Percentiles rank a stretch among this genome's conserved stretches.
Conservation (phyloP, 371 early-diverging fungal genomes). For the Cokeromyces recurvatus region DNA sequence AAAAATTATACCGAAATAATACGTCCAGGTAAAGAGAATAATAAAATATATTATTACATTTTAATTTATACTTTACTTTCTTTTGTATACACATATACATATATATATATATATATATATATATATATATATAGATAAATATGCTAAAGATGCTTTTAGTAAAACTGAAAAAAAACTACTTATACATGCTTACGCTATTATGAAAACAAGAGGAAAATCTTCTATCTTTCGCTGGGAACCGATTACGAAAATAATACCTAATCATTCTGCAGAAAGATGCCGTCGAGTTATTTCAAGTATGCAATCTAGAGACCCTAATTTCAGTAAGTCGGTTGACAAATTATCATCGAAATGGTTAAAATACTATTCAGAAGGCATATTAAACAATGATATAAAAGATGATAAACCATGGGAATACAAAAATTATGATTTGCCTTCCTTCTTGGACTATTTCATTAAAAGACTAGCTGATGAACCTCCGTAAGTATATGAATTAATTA, state of each 20-base stretch:
- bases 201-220: conserved; percentile 9
- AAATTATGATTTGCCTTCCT: conserved; percentile 11
- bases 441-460: conserved; percentile 11
- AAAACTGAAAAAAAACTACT: conserved; percentile 14
- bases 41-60: too few species aligned
- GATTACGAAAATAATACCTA: conserved; percentile 1
- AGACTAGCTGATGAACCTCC: conserved; percentile 2
- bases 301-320: neutral
- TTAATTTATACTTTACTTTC: too few species aligned
- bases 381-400: conserved; percentile 6
- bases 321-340: neutral
- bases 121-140: too few species aligned
- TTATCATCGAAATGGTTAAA: conserved; percentile 6
- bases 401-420: conserved; percentile 10
- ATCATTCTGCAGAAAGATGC: conserved; percentile 1
- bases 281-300: conserved; percentile 4
- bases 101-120: too few species aligned
- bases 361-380: conserved; percentile 10
- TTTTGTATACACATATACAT: too few species aligned
- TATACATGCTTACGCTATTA: conserved; percentile 11
- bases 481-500: too few species aligned
- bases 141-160: neutral
- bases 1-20: too few species aligned
- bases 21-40: too few species aligned
- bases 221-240: conserved; percentile 13